Evolutionary conservation across 345 rosid genomes (phyloP).

Genomic region (Citrus australasica): DNA sequence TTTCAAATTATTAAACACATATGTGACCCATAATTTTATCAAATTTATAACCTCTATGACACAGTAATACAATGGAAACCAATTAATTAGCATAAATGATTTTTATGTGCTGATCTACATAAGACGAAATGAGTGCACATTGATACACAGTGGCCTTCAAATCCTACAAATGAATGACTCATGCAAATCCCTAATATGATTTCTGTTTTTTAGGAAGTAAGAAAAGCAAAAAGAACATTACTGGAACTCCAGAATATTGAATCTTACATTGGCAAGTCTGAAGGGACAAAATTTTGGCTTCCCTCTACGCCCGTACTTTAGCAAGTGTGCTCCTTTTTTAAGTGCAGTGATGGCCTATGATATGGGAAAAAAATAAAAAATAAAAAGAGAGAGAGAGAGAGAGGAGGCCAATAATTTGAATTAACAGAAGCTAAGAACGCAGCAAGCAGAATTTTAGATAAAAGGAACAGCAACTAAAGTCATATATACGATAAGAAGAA

Average conservation of each 20-base stretch:
- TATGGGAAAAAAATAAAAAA: neutral
- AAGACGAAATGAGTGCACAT: neutral
- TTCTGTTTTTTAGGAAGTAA: neutral
- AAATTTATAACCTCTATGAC: neutral
- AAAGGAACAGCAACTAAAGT: neutral
- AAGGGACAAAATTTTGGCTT: conserved; percentile 83
- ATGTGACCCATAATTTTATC: neutral
- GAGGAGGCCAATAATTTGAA: neutral
- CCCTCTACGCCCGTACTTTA: conserved; percentile 82
- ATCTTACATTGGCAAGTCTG: conserved; percentile 69
- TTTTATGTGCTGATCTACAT: neutral
- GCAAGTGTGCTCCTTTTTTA: conserved; percentile 70
- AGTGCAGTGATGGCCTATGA: conserved; percentile 73
- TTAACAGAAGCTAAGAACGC: neutral
- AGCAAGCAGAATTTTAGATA: neutral
- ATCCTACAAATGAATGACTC: neutral
- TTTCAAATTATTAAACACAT: neutral
- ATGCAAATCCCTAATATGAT: neutral
- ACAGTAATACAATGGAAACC: neutral
- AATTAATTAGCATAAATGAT: neutral
- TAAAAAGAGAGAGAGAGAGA: too few species aligned
- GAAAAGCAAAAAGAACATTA: neutral
- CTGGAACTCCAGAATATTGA: conserved; percentile 6
- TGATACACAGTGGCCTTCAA: neutral
- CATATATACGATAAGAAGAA: neutral